Conservation (phyloP, 345 rosid species). For the Populus davidiana region DNA sequence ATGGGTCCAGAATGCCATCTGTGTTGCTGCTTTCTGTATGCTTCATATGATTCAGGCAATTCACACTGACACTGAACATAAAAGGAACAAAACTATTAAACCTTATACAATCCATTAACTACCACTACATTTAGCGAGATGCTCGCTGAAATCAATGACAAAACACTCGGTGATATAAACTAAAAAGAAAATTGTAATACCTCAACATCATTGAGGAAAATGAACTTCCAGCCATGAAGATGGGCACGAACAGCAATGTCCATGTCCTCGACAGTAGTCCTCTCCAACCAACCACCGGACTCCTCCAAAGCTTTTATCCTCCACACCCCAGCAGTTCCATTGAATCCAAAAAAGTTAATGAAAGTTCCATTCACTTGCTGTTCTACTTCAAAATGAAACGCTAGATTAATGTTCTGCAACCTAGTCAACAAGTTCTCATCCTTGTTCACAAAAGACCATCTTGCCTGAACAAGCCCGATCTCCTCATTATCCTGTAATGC, state of each 20-base stretch:
- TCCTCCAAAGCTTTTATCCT: conserved; percentile 91
- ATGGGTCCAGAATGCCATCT: conserved; percentile 98
- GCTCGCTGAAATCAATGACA: not conserved
- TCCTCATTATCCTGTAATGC: conserved; percentile 68
- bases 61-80: conserved; percentile 78
- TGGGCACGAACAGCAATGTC: conserved; percentile 97
- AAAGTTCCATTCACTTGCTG: conserved; percentile 89
- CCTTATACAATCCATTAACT: not conserved
- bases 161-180: not conserved
- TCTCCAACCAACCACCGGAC: conserved; percentile 94
- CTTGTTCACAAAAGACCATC: conserved; percentile 94
- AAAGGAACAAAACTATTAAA: not conserved
- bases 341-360: conserved; percentile 85
- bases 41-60: conserved; percentile 91
- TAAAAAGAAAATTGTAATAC: conserved; percentile 26
- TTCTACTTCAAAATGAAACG: conserved; percentile 95
- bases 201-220: conserved; percentile 85
- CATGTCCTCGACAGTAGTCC: conserved; percentile 97
- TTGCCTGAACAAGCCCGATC: conserved; percentile 79
- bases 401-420: conserved; percentile 77
- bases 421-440: conserved; percentile 88
- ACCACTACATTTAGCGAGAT: not conserved
- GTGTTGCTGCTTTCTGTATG: conserved; percentile 91
- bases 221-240: conserved; percentile 86
- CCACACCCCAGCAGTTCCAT: conserved; percentile 98